Percentiles rank a stretch among this genome's conserved stretches.
phyloP scores from a whole-genome alignment of 2,329 filamentous ascomycete species.

The Trichothecium roseum region DNA sequence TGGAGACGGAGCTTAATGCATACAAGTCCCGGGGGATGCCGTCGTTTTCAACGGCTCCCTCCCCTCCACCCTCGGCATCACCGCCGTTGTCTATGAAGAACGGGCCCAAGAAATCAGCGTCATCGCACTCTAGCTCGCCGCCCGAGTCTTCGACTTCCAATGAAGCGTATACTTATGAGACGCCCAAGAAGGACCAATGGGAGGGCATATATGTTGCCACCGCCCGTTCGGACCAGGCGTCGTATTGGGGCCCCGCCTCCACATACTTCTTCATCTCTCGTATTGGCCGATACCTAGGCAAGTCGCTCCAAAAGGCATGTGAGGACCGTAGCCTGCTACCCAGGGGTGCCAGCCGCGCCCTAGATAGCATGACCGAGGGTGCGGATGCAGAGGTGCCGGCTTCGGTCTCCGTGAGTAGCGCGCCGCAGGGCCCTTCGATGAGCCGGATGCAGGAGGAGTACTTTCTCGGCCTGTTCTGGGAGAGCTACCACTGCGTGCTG shows the following conservation, averaged over 20 bases:
- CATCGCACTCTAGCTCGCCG: no score
- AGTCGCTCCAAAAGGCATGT: conserved; percentile 16
- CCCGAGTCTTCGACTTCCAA: conserved; percentile 3
- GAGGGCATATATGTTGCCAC: conserved; percentile 23
- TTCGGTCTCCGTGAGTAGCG: neutral
- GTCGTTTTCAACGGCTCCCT: no score
- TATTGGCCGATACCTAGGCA: conserved; percentile 24
- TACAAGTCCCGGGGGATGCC: conserved; percentile 4
- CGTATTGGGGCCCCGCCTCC: conserved; percentile 34
- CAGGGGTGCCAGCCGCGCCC: conserved; percentile 6
- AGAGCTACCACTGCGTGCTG: conserved; percentile 4
- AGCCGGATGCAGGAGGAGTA: conserved; percentile 32
- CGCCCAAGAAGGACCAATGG: conserved; percentile 9
- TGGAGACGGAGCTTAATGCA: conserved; percentile 13
- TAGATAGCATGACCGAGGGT: conserved; percentile 3
- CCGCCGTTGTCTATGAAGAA: no score
- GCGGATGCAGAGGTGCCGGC: neutral
- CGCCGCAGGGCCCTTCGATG: conserved; percentile 12
- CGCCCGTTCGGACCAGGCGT: conserved; percentile 21
- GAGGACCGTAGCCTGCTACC: conserved; percentile 7
- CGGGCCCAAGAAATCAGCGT: no score
- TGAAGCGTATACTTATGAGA: no score
- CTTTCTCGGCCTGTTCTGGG: conserved; percentile 7
- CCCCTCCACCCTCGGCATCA: no score
- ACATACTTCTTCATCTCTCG: conserved; percentile 32